Evolutionary conservation across 805 yeast species (phyloP).

Genomic region (Wickerhamomyces chambardii): DNA sequence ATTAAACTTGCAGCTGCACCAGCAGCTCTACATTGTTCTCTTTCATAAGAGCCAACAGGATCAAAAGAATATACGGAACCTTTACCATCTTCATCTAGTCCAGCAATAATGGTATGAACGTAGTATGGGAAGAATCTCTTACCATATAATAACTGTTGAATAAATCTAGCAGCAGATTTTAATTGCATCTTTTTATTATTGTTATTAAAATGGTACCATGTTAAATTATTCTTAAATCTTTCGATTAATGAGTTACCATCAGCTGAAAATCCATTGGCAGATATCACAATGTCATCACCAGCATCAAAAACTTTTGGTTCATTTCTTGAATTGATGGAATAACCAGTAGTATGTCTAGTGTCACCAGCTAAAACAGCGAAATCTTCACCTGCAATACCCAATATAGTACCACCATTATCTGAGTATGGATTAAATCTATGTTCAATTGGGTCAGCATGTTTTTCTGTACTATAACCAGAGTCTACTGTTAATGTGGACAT

Average conservation of each 20-base stretch:
- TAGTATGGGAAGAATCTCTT: slow-evolving; percentile 96
- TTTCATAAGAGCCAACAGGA: slow-evolving; percentile 96
- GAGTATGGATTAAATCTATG: slow-evolving; percentile 90
- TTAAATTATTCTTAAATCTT: slow-evolving; percentile 51
- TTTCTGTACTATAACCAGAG: slow-evolving; percentile 57
- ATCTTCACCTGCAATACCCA: slow-evolving; percentile 97
- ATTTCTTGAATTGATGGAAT: slow-evolving; percentile 85
- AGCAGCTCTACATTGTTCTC: slow-evolving; percentile 96
- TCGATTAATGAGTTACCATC: slow-evolving; percentile 84
- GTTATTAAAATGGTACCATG: slow-evolving; percentile 93
- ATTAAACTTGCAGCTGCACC: slow-evolving; percentile 95
- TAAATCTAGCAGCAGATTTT: slow-evolving; percentile 77
- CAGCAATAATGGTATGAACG: slow-evolving; percentile 91
- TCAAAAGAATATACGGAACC: slow-evolving; percentile 96
- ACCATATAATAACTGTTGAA: slow-evolving; percentile 85
- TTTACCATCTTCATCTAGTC: slow-evolving; percentile 76
- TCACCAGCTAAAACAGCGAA: slow-evolving; percentile 97
- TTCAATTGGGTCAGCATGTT: slow-evolving; percentile 60
- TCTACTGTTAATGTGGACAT: slow-evolving; percentile 36
- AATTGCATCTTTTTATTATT: slow-evolving; percentile 57
- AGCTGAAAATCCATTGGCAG: slow-evolving; percentile 96
- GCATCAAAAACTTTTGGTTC: slow-evolving; percentile 85
- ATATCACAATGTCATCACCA: slow-evolving; percentile 80
- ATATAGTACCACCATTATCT: slow-evolving; percentile 94
- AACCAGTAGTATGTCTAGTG: slow-evolving; percentile 94